phyloP scores from a whole-genome alignment of 2,329 filamentous ascomycete species.

The Diatrype stigma region DNA sequence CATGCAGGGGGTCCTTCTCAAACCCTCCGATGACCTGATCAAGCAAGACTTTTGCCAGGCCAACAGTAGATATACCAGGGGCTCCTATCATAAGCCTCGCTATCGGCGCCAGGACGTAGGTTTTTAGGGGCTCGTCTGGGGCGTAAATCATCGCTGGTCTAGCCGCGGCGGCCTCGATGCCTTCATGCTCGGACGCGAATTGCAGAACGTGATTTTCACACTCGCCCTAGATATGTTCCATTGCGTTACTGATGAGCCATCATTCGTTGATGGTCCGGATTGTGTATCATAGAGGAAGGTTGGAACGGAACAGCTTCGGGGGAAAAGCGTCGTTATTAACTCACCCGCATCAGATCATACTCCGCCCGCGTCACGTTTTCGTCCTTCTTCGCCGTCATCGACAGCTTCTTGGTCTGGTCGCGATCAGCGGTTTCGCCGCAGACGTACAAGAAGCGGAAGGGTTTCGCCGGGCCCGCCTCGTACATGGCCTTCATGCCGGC shows the following conservation, averaged over 20 bases:
- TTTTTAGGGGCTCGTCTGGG: slow-evolving; percentile 18
- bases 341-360: slow-evolving; percentile 44
- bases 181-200: slow-evolving; percentile 33
- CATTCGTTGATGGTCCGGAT: too few species aligned
- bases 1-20: slow-evolving; percentile 40
- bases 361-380: too few species aligned
- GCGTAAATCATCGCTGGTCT: slow-evolving; percentile 41
- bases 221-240: slow-evolving; percentile 36
- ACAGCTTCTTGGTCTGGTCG: slow-evolving; percentile 40
- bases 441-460: slow-evolving; percentile 33
- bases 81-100: slow-evolving; percentile 22
- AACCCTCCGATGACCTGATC: slow-evolving; percentile 41
- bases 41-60: slow-evolving; percentile 39
- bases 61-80: slow-evolving; percentile 29
- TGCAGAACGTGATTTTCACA: slow-evolving; percentile 41
- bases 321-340: slow-evolving; percentile 10
- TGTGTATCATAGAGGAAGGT: too few species aligned
- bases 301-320: too few species aligned
- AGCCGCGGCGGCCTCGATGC: slow-evolving; percentile 34
- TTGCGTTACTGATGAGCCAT: background rate
- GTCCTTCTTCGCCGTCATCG: too few species aligned
- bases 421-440: slow-evolving; percentile 41
- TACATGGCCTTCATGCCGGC: slow-evolving; percentile 22
- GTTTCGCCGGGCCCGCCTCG: slow-evolving; percentile 20
- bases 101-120: slow-evolving; percentile 13